Percentiles rank a stretch among this genome's conserved stretches.
phyloP scores from a whole-genome alignment of 2,329 filamentous ascomycete species.

The Claviceps capensis region DNA sequence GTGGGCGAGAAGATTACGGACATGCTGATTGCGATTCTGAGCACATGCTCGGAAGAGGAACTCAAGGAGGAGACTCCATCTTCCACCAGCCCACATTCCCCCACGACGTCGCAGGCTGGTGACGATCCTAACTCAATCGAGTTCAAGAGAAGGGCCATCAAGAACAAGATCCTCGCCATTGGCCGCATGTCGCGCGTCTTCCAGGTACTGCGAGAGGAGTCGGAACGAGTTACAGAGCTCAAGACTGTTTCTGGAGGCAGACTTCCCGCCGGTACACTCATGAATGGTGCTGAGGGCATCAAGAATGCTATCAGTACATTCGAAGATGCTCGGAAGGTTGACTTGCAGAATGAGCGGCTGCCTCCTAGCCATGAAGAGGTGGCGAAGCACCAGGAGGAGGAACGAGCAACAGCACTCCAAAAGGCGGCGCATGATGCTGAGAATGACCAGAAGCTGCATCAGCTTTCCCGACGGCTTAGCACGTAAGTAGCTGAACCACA shows the following conservation, averaged over 20 bases:
- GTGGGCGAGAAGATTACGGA: slow-evolving; percentile 98
- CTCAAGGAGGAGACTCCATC: slow-evolving; percentile 74
- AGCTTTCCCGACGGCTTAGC: slow-evolving; percentile 82
- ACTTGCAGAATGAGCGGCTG: slow-evolving; percentile 88
- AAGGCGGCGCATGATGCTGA: slow-evolving; percentile 79
- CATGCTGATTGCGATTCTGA: slow-evolving; percentile 97
- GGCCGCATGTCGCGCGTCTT: slow-evolving; percentile 93
- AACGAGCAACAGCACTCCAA: slow-evolving; percentile 69
- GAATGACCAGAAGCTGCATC: slow-evolving; percentile 77
- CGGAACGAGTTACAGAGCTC: slow-evolving; percentile 89
- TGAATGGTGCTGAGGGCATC: slow-evolving; percentile 96
- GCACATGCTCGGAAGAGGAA: slow-evolving; percentile 98
- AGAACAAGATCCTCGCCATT: slow-evolving; percentile 99
- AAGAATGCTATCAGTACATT: slow-evolving; percentile 97
- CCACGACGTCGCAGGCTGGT: slow-evolving; percentile 37
- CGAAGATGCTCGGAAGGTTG: slow-evolving; percentile 92
- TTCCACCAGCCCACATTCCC: slow-evolving; percentile 41
- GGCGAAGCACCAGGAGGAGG: slow-evolving; percentile 65
- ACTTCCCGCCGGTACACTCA: slow-evolving; percentile 86
- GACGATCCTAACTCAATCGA: slow-evolving; percentile 77
- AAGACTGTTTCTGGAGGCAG: slow-evolving; percentile 92
- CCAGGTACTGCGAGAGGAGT: slow-evolving; percentile 95
- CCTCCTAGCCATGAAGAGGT: slow-evolving; percentile 91
- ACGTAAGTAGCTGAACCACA: slow-evolving; percentile 52
- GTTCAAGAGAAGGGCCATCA: slow-evolving; percentile 91